Evolutionary conservation across 768 basidiomycete species (phyloP).

Genomic region (Favolaschia claudopus): DNA sequence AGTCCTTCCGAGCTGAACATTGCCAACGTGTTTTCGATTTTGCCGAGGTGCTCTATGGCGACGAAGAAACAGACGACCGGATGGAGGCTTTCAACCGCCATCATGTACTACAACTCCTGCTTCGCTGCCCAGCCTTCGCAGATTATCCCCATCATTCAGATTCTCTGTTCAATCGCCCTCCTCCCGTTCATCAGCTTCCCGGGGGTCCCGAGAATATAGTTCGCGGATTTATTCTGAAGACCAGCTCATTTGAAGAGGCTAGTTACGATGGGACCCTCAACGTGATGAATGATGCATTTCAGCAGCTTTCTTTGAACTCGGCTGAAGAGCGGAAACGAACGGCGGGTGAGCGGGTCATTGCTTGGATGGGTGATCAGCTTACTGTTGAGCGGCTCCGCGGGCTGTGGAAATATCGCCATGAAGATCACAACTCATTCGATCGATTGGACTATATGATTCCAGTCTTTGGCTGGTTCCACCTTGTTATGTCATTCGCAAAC

Average conservation of each 20-base stretch:
- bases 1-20: background rate
- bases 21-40: background rate
- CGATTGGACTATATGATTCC: conserved; percentile 20
- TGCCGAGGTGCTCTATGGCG: background rate
- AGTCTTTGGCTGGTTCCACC: no score
- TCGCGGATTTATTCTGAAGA: background rate
- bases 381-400: conserved; percentile 28
- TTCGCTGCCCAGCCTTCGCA: background rate
- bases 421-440: conserved; percentile 25
- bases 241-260: background rate
- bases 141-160: background rate
- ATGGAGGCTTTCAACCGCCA: no score
- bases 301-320: background rate
- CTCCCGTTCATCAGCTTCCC: no score
- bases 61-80: no score
- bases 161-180: background rate
- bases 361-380: conserved; percentile 28
- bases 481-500: no score
- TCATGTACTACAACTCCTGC: background rate
- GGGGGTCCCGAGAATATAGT: background rate
- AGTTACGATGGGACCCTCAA: background rate
- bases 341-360: no score
- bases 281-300: background rate
- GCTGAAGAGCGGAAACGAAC: background rate
- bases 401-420: conserved; percentile 7